Evolutionary conservation across 805 yeast species (phyloP), one percentile per base, ranked within the genome.

Genomic region (Cephaloascus fragrans): DNA sequence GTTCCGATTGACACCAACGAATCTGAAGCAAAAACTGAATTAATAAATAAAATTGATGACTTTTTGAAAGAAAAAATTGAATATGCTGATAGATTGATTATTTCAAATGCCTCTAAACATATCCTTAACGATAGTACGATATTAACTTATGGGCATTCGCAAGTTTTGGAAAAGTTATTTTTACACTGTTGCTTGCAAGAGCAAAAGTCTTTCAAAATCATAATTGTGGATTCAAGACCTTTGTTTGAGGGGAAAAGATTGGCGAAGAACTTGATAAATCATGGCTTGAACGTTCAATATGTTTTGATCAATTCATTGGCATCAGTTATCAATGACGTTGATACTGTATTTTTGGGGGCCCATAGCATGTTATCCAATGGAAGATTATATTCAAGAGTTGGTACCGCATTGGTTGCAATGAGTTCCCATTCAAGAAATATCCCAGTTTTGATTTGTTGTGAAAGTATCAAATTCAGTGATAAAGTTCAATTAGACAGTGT

Each of bases 331-430:
- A 83, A 81, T 48, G 88, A 85, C 56, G 90, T 93, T 26, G 93
- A 93, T 49, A 82, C 83, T 47, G 95, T 93, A 4, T 83, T 93
- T 57, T 67, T 93, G 28, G 98, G 98, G 14, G 97, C 97, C 0
- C 97, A 93, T 56, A 94, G 97, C 26, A 88, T 93, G 85, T 71
- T 93, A 41, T 87, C 97, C 6, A 93, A 93, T 55, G 98, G 98
- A 1, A 76, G 88, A 56, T 69, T 93, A 41, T 88, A 85, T 55
- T 84, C 97, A 2, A 75, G 98, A 44, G 97, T 87, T 15, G 98
- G 98, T 18, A 82, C 97, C 5, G 96, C 97, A 1, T 66, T 89
- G 61, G 75, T 93, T 35, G 95, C 97, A 6, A 85, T 90, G 86
- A 77, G 83, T 62, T 89, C 95, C 18, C 80, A 83, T 48, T 77